phyloP scores from a whole-genome alignment of 108 stramenopile genomes.

The Pseudonitzschia multiseries region DNA sequence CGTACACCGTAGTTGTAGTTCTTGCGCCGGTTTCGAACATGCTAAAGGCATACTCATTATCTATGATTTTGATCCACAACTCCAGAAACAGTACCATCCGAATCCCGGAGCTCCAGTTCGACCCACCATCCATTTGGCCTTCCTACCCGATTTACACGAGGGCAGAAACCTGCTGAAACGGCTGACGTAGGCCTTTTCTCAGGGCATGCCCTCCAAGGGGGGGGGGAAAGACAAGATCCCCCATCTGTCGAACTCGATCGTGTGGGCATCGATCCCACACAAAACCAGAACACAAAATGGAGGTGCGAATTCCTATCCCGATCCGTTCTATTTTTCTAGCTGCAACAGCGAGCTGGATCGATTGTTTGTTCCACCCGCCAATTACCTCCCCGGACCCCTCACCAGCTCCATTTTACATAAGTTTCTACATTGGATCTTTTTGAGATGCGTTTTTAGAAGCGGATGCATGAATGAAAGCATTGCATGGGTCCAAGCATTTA shows the following conservation, averaged over 20 bases:
- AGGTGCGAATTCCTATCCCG: slow-evolving; percentile 41
- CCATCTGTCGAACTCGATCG: no score
- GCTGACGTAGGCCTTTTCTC: slow-evolving; percentile 47
- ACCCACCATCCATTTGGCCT: slow-evolving; percentile 14
- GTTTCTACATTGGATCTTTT: not conserved
- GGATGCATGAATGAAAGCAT: no score
- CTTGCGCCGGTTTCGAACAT: not conserved
- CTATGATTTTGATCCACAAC: not conserved
- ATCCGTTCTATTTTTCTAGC: slow-evolving; percentile 42
- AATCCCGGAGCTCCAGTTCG: not conserved
- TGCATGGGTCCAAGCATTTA: no score
- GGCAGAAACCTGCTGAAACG: slow-evolving; percentile 46
- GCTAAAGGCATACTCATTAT: not conserved
- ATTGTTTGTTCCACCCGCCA: slow-evolving; percentile 36
- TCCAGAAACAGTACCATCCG: not conserved
- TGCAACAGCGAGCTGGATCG: slow-evolving; percentile 51
- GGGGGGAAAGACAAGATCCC: slow-evolving; percentile 21
- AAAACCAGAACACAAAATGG: not conserved
- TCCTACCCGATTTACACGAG: slow-evolving; percentile 34
- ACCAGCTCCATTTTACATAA: no score
- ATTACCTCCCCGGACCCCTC: no score
- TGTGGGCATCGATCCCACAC: slow-evolving; percentile 14
- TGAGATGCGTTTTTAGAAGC: no score
- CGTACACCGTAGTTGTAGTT: not conserved
- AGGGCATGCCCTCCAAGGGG: slow-evolving; percentile 43